phyloP scores from a whole-genome alignment of 139 green algal species.

The Micromonas pusilla region DNA sequence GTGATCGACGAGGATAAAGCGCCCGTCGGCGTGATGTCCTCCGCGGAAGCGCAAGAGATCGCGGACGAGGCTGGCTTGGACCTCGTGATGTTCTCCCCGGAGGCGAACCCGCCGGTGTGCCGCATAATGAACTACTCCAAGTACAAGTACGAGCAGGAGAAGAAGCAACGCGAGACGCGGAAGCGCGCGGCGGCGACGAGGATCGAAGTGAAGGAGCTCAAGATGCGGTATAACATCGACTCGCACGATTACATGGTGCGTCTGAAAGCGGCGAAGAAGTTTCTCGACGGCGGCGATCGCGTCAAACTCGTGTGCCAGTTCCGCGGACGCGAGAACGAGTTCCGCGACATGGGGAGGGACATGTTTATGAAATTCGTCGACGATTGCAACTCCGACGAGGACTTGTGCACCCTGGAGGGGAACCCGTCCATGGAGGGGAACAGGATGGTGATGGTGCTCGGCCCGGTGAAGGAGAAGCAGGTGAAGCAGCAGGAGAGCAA shows the following conservation, averaged over 20 bases:
- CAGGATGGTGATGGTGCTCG: constrained; percentile 27
- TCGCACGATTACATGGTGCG: constrained; percentile 36
- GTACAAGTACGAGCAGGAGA: constrained; percentile 39
- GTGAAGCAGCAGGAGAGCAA: neutral
- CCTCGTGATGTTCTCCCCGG: constrained; percentile 30
- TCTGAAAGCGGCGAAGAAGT: constrained; percentile 25
- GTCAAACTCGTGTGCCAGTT: constrained; percentile 29
- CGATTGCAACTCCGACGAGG: constrained; percentile 15
- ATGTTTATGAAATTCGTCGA: constrained; percentile 30
- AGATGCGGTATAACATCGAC: constrained; percentile 37
- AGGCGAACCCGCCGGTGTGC: constrained; percentile 36
- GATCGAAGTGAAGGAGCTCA: constrained; percentile 36
- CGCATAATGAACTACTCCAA: constrained; percentile 37
- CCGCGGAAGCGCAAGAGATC: constrained; percentile 24
- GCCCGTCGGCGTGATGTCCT: constrained; percentile 30
- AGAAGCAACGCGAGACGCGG: constrained; percentile 31
- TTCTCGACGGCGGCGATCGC: constrained; percentile 29
- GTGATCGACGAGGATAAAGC: constrained; percentile 33
- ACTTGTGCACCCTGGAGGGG: constrained; percentile 13
- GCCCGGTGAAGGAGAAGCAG: neutral
- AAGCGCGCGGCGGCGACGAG: constrained; percentile 26
- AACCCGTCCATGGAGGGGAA: constrained; percentile 28
- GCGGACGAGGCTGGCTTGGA: constrained; percentile 32
- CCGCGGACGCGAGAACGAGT: constrained; percentile 34
- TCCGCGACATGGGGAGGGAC: constrained; percentile 30